These are phyloP conservation scores for Boechera divaricarpa DNA, from an alignment of 345 rosid species.

Conservation along the genomic window DNA sequence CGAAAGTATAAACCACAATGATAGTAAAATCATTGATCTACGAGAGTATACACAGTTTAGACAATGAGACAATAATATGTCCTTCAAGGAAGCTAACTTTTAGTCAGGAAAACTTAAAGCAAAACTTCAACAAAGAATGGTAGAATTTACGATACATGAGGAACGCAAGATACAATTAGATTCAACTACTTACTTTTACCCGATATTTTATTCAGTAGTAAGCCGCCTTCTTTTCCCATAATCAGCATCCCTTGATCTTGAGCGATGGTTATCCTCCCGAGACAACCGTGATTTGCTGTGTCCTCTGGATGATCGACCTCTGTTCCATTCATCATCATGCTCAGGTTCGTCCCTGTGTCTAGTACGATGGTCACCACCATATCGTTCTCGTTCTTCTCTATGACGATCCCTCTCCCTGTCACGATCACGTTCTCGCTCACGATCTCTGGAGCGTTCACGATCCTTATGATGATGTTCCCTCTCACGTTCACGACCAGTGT, in stretches of 20 bases:
- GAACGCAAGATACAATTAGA: slow-evolving; percentile 18
- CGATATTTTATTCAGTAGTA: slow-evolving; percentile 52
- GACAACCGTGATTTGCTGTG: slow-evolving; percentile 65
- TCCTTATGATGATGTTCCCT: slow-evolving; percentile 66
- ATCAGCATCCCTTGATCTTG: slow-evolving; percentile 76
- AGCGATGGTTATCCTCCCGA: slow-evolving; percentile 70
- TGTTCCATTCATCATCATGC: slow-evolving; percentile 72
- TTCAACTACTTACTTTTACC: slow-evolving; percentile 34
- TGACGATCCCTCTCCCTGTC: slow-evolving; percentile 67
- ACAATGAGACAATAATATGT: slow-evolving; percentile 11
- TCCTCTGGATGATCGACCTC: slow-evolving; percentile 67
- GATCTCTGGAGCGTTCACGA: slow-evolving; percentile 69
- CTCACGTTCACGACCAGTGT: slow-evolving; percentile 65
- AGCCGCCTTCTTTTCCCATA: slow-evolving; percentile 84
- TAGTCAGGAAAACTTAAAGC: not conserved
- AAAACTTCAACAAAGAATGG: slow-evolving; percentile 7
- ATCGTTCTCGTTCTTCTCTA: slow-evolving; percentile 68
- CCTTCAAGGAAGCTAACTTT: slow-evolving; percentile 3
- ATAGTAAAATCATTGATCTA: not conserved
- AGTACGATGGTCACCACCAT: slow-evolving; percentile 59
- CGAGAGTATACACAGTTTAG: slow-evolving; percentile 22
- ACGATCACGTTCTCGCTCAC: slow-evolving; percentile 56
- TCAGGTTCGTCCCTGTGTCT: slow-evolving; percentile 64
- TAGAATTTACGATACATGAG: slow-evolving; percentile 13
- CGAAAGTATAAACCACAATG: not conserved